Conservation (phyloP, 2,329 filamentous ascomycete genomes). For the Akanthomyces dipterigenus region DNA sequence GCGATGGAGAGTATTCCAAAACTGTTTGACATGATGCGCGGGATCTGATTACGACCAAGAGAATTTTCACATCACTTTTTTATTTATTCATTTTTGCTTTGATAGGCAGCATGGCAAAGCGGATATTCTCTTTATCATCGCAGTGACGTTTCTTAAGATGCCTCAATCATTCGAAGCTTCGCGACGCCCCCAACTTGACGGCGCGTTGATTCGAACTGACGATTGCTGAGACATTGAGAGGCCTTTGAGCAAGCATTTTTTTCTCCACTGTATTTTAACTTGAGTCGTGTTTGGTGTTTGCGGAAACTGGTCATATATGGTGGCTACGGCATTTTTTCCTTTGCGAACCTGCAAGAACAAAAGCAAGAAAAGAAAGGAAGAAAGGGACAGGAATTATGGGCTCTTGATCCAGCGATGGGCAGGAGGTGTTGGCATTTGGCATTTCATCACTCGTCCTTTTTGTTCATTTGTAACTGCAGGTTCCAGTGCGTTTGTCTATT, state of each 20-base stretch:
- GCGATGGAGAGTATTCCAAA: constrained; percentile 2
- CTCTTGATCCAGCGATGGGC: background rate
- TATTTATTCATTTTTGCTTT: constrained; percentile 12
- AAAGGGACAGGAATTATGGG: background rate
- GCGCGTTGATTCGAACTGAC: background rate
- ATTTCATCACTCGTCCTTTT: constrained; percentile 8
- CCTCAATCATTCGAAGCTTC: background rate
- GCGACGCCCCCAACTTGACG: background rate
- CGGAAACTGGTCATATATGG: constrained; percentile 9
- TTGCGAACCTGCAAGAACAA: background rate
- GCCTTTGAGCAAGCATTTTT: background rate
- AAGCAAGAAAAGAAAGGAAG: background rate
- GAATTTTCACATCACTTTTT: constrained; percentile 5
- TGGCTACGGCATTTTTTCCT: background rate
- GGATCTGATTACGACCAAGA: constrained; percentile 9
- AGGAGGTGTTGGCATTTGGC: constrained; percentile 1
- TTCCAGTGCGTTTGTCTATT: constrained; percentile 1
- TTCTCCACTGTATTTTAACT: constrained; percentile 18
- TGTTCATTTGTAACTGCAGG: background rate
- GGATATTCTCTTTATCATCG: constrained; percentile 9
- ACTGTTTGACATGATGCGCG: constrained; percentile 10
- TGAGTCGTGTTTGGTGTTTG: constrained; percentile 14
- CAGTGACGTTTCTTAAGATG: background rate
- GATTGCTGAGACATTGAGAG: background rate
- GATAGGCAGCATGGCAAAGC: constrained; percentile 11